phyloP scores from a whole-genome alignment of 2,329 filamentous ascomycete species.

The Capronia americana region DNA sequence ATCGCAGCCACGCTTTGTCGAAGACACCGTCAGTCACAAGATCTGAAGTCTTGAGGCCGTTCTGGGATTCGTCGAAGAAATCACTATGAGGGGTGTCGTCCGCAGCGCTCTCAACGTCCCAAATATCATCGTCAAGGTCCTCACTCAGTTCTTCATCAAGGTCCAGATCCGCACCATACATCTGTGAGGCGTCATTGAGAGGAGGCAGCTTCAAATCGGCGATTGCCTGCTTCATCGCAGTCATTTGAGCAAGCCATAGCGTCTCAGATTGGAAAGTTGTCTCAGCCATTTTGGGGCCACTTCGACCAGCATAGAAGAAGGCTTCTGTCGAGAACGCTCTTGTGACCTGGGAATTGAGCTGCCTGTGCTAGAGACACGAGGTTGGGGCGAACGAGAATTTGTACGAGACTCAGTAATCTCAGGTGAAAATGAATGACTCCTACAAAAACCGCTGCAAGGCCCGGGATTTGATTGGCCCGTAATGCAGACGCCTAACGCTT shows the following conservation, averaged over 20 bases:
- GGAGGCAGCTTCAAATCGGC: slow-evolving; percentile 69
- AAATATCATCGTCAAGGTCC: slow-evolving; percentile 78
- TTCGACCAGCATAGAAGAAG: slow-evolving; percentile 2
- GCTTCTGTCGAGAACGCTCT: neutral
- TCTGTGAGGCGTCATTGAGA: slow-evolving; percentile 53
- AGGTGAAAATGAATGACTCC: slow-evolving; percentile 13
- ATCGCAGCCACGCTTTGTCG: slow-evolving; percentile 72
- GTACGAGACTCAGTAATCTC: neutral
- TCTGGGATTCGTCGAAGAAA: slow-evolving; percentile 66
- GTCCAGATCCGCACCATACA: slow-evolving; percentile 61
- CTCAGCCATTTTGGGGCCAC: slow-evolving; percentile 29
- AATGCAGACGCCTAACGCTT: neutral
- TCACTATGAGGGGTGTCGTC: slow-evolving; percentile 59
- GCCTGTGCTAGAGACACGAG: slow-evolving; percentile 15
- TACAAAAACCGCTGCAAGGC: neutral
- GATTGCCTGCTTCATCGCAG: slow-evolving; percentile 84
- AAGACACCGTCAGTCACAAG: slow-evolving; percentile 50
- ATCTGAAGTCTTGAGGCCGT: slow-evolving; percentile 47
- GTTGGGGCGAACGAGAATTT: slow-evolving; percentile 2
- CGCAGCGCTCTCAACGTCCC: slow-evolving; percentile 75
- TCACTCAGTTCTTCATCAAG: slow-evolving; percentile 67
- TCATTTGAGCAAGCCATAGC: slow-evolving; percentile 85
- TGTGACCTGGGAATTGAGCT: slow-evolving; percentile 1
- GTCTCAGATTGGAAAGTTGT: slow-evolving; percentile 51
- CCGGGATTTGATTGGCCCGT: neutral